These are phyloP conservation scores for Ampelomyces quisqualis DNA, from an alignment of 2,329 filamentous ascomycete genomes.

Conservation along the genomic window DNA sequence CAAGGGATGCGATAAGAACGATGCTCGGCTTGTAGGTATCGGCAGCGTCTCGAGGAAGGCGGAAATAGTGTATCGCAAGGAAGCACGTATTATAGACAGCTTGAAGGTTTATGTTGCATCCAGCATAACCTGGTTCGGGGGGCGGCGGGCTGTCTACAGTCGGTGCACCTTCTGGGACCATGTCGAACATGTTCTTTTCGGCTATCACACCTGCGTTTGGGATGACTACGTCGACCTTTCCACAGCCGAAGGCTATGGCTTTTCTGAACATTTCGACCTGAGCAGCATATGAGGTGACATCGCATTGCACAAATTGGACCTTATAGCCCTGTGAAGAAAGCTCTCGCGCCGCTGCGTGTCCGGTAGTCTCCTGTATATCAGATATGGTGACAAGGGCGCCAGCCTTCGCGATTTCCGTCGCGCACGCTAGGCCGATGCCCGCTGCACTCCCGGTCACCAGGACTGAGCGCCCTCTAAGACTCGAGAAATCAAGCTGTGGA, in stretches of 20 bases:
- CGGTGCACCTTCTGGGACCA: constrained; percentile 12
- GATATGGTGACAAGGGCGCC: constrained; percentile 30
- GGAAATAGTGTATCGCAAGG: constrained; percentile 31
- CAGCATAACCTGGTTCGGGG: constrained; percentile 18
- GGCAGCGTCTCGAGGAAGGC: constrained; percentile 14
- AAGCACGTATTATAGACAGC: constrained; percentile 28
- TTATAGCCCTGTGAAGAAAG: constrained; percentile 17
- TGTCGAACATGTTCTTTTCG: constrained; percentile 26
- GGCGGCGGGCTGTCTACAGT: constrained; percentile 18
- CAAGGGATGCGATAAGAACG: constrained; percentile 25
- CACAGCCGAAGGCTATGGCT: constrained; percentile 27
- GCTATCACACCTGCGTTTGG: constrained; percentile 33
- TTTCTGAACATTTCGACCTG: constrained; percentile 35
- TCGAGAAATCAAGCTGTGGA: constrained; percentile 14
- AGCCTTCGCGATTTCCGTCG: constrained; percentile 17
- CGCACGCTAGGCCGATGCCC: constrained; percentile 31
- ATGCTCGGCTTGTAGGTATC: constrained; percentile 20
- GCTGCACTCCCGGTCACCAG: constrained; percentile 31
- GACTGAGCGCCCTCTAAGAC: constrained; percentile 19
- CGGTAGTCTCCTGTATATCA: constrained; percentile 21
- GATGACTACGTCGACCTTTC: constrained; percentile 35
- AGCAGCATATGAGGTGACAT: constrained; percentile 33
- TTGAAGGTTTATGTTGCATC: constrained; percentile 24
- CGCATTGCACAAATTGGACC: constrained; percentile 34
- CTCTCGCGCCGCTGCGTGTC: constrained; percentile 9